phyloP scores from a whole-genome alignment of 805 yeast genomes.

The Pichia insulana region DNA sequence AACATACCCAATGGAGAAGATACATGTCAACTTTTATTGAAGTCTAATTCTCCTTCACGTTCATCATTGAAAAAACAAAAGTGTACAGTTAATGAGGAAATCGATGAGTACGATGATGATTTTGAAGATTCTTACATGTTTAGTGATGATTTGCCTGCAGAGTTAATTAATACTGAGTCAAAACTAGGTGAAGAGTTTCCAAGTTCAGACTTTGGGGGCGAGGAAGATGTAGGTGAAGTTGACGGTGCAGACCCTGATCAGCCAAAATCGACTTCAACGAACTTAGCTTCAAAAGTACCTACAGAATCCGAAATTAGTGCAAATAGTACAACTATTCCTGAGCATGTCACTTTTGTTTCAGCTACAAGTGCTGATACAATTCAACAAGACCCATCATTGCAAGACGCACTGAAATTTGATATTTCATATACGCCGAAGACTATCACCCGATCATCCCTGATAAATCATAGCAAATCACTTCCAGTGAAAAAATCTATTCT shows the following conservation, averaged over 20 bases:
- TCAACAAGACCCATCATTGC: constrained; percentile 34
- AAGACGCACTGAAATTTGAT: constrained; percentile 38
- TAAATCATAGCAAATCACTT: constrained; percentile 61
- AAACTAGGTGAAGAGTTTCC: constrained; percentile 9
- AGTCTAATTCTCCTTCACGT: too few relatives aligned
- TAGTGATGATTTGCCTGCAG: constrained; percentile 37
- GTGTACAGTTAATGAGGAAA: too few relatives aligned
- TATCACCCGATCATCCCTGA: constrained; percentile 38
- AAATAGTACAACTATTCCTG: constrained; percentile 19
- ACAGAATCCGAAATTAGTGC: background rate
- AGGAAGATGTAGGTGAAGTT: constrained; percentile 19
- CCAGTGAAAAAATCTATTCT: constrained; percentile 41
- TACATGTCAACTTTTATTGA: too few relatives aligned
- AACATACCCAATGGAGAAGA: too few relatives aligned
- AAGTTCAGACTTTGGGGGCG: constrained; percentile 23
- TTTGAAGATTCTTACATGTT: constrained; percentile 46
- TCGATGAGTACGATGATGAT: constrained; percentile 9
- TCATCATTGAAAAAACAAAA: too few relatives aligned
- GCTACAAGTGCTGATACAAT: constrained; percentile 56
- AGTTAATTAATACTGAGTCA: background rate
- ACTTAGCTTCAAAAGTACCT: background rate
- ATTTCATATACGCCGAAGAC: constrained; percentile 51
- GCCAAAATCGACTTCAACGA: background rate
- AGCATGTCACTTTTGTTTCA: constrained; percentile 40
- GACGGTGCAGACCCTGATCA: background rate